Evolutionary conservation across 2,329 filamentous ascomycete species (phyloP).

Genomic region (Ceratocystis cacaofunesta): DNA sequence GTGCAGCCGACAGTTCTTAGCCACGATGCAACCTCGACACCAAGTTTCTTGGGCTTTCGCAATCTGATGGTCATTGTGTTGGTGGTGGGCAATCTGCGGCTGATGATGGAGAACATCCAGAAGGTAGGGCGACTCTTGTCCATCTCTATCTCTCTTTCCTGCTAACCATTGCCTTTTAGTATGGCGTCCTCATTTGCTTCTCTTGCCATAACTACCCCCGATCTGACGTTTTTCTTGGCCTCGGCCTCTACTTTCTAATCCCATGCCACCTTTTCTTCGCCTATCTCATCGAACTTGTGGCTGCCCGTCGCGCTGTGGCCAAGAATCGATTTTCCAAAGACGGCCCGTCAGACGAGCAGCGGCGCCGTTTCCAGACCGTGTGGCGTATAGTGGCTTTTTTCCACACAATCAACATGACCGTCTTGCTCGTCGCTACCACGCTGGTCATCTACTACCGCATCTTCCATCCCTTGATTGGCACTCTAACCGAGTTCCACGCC

Average conservation of each 20-base stretch:
- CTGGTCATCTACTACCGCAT: slow-evolving; percentile 81
- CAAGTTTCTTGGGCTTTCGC: slow-evolving; percentile 84
- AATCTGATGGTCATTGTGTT: slow-evolving; percentile 93
- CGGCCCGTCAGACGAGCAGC: slow-evolving; percentile 40
- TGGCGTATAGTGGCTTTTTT: slow-evolving; percentile 71
- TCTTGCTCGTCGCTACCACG: slow-evolving; percentile 67
- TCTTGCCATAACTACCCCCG: slow-evolving; percentile 75
- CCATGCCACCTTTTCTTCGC: slow-evolving; percentile 84
- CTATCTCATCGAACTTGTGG: slow-evolving; percentile 74
- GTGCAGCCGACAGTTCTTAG: slow-evolving; percentile 66
- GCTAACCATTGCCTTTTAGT: slow-evolving; percentile 36
- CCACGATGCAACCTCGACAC: slow-evolving; percentile 57
- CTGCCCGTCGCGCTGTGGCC: slow-evolving; percentile 59
- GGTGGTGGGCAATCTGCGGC: slow-evolving; percentile 79
- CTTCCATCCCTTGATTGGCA: slow-evolving; percentile 86
- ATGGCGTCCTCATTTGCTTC: slow-evolving; percentile 86
- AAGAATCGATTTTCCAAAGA: slow-evolving; percentile 28
- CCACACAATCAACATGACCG: slow-evolving; percentile 69
- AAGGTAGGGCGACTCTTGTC: slow-evolving; percentile 42
- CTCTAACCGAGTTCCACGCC: slow-evolving; percentile 76
- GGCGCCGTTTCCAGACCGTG: slow-evolving; percentile 52
- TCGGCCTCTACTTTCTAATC: slow-evolving; percentile 69
- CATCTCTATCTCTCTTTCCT: not conserved
- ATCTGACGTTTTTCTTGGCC: slow-evolving; percentile 61
- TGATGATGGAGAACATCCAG: slow-evolving; percentile 94